Percentiles rank a stretch among this genome's conserved stretches.
phyloP scores from a whole-genome alignment of 2,329 filamentous ascomycete genomes.

The Conoideocrella luteorostrata region DNA sequence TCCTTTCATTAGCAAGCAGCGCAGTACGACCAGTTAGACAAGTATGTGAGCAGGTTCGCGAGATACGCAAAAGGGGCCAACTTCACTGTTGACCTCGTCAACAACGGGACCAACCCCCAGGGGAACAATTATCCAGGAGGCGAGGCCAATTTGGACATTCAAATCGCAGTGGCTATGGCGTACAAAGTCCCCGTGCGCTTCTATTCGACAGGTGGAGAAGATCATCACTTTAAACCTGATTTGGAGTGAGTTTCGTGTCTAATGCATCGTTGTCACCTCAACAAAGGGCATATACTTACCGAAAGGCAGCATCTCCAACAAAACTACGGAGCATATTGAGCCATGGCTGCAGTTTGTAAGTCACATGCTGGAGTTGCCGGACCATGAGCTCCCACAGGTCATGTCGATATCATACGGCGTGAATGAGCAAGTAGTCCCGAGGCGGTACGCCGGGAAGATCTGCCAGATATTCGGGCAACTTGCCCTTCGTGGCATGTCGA shows the following conservation, averaged over 20 bases:
- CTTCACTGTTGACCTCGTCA: slow-evolving; percentile 53
- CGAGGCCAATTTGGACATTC: slow-evolving; percentile 33
- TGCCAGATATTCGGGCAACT: slow-evolving; percentile 58
- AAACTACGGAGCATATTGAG: slow-evolving; percentile 49
- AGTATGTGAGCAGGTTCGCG: slow-evolving; percentile 49
- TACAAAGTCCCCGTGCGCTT: slow-evolving; percentile 28
- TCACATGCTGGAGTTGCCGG: slow-evolving; percentile 49
- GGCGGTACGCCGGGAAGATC: slow-evolving; percentile 44
- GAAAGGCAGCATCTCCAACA: slow-evolving; percentile 24
- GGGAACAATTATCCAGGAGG: slow-evolving; percentile 21
- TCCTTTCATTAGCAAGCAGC: slow-evolving; percentile 50
- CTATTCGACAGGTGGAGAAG: slow-evolving; percentile 24
- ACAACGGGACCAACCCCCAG: slow-evolving; percentile 48
- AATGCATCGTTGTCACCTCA: background rate
- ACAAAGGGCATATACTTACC: too few species aligned
- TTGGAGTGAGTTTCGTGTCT: slow-evolving; percentile 24
- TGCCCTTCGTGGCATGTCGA: slow-evolving; percentile 57
- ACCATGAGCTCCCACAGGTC: slow-evolving; percentile 52
- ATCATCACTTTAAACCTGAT: slow-evolving; percentile 24
- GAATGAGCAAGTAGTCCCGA: slow-evolving; percentile 57
- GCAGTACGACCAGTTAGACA: slow-evolving; percentile 45
- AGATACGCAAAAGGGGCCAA: slow-evolving; percentile 43
- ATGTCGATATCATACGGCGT: slow-evolving; percentile 67
- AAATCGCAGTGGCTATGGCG: slow-evolving; percentile 28
- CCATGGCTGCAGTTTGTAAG: slow-evolving; percentile 60